These are phyloP conservation scores for Arabis alpina DNA, from an alignment of 345 rosid genomes.

Conservation along the genomic window DNA sequence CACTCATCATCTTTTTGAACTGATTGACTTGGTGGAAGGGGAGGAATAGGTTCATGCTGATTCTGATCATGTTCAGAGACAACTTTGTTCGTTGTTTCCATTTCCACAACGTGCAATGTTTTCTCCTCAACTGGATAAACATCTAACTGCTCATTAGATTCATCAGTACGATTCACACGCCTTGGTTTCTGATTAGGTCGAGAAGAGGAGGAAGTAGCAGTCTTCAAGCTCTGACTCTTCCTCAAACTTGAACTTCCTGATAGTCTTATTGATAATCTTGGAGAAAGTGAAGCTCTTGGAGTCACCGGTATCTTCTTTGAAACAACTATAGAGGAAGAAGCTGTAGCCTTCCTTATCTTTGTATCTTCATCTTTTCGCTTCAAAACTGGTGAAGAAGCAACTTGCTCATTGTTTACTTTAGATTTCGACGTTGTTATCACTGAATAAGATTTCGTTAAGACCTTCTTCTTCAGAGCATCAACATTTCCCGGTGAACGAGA, in stretches of 20 bases:
- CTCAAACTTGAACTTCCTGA: constrained; percentile 47
- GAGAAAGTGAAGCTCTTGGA: constrained; percentile 50
- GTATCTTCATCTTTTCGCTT: constrained; percentile 40
- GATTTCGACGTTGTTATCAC: constrained; percentile 27
- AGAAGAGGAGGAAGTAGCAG: constrained; percentile 40
- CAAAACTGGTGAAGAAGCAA: constrained; percentile 24
- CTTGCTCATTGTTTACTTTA: constrained; percentile 12
- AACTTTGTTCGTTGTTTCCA: constrained; percentile 47
- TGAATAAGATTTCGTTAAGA: constrained; percentile 39
- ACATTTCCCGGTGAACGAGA: constrained; percentile 28
- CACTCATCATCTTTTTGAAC: constrained; percentile 47
- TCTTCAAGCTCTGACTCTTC: constrained; percentile 52
- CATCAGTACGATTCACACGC: constrained; percentile 28
- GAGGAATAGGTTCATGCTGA: constrained; percentile 44
- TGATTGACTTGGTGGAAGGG: constrained; percentile 35
- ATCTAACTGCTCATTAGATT: constrained; percentile 39
- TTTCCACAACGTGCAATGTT: constrained; percentile 65
- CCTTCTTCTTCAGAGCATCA: constrained; percentile 39
- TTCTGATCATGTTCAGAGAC: constrained; percentile 46
- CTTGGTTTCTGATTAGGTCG: constrained; percentile 47
- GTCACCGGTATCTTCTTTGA: constrained; percentile 43
- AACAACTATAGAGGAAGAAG: constrained; percentile 42
- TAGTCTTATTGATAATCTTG: constrained; percentile 42
- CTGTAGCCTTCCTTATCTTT: constrained; percentile 36
- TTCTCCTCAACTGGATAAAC: constrained; percentile 57